phyloP scores from a whole-genome alignment of 1,139 yeast species.

The Barnettozyma hawaiiensis region DNA sequence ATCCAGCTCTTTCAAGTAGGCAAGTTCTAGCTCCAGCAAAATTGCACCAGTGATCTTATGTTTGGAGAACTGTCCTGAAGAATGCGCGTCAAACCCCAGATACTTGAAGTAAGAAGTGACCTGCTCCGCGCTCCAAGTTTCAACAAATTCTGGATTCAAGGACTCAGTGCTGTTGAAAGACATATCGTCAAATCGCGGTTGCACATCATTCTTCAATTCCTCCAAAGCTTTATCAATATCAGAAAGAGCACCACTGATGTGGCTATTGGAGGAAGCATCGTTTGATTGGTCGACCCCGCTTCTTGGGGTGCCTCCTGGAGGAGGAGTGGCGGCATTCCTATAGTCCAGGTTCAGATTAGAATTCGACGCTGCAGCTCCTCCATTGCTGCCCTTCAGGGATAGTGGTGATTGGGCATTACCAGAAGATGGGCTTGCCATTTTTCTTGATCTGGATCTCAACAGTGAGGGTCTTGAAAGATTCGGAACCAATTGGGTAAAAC shows the following conservation, averaged over 20 bases:
- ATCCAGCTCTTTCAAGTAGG: slow-evolving; percentile 85
- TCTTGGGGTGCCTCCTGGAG: slow-evolving; percentile 3
- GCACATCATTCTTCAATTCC: slow-evolving; percentile 46
- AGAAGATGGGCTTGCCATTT: slow-evolving; percentile 32
- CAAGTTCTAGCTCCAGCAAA: slow-evolving; percentile 75
- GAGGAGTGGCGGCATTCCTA: background rate
- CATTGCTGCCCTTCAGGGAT: slow-evolving; percentile 5
- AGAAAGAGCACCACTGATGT: slow-evolving; percentile 55
- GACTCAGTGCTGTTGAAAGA: slow-evolving; percentile 19
- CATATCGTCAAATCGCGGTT: slow-evolving; percentile 9
- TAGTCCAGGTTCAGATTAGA: slow-evolving; percentile 14
- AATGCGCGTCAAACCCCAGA: slow-evolving; percentile 65
- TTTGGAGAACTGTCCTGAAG: slow-evolving; percentile 72
- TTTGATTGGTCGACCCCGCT: slow-evolving; percentile 14
- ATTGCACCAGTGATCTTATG: slow-evolving; percentile 90
- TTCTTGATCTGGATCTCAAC: slow-evolving; percentile 56
- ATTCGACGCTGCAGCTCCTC: slow-evolving; percentile 15
- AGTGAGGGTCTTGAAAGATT: slow-evolving; percentile 30
- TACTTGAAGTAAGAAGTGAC: slow-evolving; percentile 72
- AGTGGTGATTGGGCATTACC: slow-evolving; percentile 17
- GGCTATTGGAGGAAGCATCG: slow-evolving; percentile 10
- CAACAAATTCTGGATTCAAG: slow-evolving; percentile 46
- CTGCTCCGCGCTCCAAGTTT: slow-evolving; percentile 80
- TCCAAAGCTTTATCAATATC: slow-evolving; percentile 84
- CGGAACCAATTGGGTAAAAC: slow-evolving; percentile 56